Evolutionary conservation across 2,329 filamentous ascomycete species (phyloP).

Genomic region (Xylaria sp.): DNA sequence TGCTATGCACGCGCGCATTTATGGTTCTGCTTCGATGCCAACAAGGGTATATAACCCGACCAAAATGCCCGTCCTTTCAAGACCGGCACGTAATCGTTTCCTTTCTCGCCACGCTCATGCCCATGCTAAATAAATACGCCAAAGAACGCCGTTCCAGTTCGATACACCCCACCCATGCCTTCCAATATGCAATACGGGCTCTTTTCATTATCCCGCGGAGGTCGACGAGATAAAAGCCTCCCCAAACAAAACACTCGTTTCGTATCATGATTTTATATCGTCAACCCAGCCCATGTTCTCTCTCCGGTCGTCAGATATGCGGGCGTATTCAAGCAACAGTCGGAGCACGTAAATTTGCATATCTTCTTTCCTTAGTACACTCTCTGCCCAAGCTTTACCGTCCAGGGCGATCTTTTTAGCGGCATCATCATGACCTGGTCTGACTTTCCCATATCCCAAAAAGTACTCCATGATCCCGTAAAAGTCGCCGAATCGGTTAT

Average conservation of each 20-base stretch:
- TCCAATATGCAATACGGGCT: slow-evolving; percentile 25
- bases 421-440: slow-evolving; percentile 62
- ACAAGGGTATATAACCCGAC: slow-evolving; percentile 27
- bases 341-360: slow-evolving; percentile 78
- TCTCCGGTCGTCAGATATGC: slow-evolving; percentile 63
- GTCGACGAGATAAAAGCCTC: slow-evolving; percentile 10
- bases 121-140: slow-evolving; percentile 27
- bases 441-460: slow-evolving; percentile 64
- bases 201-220: slow-evolving; percentile 10
- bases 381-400: slow-evolving; percentile 75
- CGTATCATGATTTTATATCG: slow-evolving; percentile 54
- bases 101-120: slow-evolving; percentile 28
- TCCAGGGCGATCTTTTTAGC: slow-evolving; percentile 73
- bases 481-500: slow-evolving; percentile 77
- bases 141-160: slow-evolving; percentile 42
- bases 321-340: slow-evolving; percentile 71
- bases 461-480: slow-evolving; percentile 82
- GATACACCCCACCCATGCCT: slow-evolving; percentile 36
- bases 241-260: slow-evolving; percentile 18
- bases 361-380: slow-evolving; percentile 75
- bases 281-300: slow-evolving; percentile 67
- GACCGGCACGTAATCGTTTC: background rate
- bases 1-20: slow-evolving; percentile 14
- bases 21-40: slow-evolving; percentile 15
- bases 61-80: slow-evolving; percentile 2